Evolutionary conservation across 176 grass and related monocot species (phyloP), one percentile per base, ranked within the genome.

Genomic region (Triticum turgidum): DNA sequence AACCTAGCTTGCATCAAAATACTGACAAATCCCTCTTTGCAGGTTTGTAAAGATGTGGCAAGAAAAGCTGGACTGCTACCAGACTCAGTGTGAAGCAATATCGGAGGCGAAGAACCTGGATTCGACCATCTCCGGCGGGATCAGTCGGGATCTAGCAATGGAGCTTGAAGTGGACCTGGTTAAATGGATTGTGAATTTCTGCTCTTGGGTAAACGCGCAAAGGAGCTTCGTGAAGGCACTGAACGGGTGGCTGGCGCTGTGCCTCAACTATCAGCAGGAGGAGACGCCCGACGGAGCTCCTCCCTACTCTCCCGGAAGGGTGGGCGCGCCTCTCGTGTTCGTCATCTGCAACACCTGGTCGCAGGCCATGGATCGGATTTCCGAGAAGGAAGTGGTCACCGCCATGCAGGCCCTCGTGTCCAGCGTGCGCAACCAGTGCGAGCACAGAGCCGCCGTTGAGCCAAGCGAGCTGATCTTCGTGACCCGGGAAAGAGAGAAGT

Each of bases 41-140:
- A 99, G 97, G 77, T 97, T 93, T 83, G 86, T 80, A 65, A 89
- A 79, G 49, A 97, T 99, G 97, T 99, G 97, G 97, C 82, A 68
- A 77, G 85, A 89, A 13, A 94, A 93, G 68, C 83, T 94, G 9
- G 83, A 97, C 35, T 99, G 92, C 88, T 95, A 93, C 87, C 89
- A 87, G 62, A 89, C 82, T 51, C 97, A 93, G 78, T 87, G 73
- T 79, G 78, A 90, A 87, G 80, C 82, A 7, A 91, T 99, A 47
- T 85, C 89, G 76, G 73, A 90, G 52, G 89, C 75, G 32, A 94
- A 93, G 67, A 88, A 83, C 33, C 69, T 94, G 32, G 92, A 99
- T 88, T 94, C 89, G 21, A 62, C 84, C 21, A 52, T 88, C 29
- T 89, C 91, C 0, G 58, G 73, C 6, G 82, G 85, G 73, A 89